These are phyloP conservation scores for Galerina marginata DNA, from an alignment of 768 basidiomycete genomes.

Conservation along the genomic window DNA sequence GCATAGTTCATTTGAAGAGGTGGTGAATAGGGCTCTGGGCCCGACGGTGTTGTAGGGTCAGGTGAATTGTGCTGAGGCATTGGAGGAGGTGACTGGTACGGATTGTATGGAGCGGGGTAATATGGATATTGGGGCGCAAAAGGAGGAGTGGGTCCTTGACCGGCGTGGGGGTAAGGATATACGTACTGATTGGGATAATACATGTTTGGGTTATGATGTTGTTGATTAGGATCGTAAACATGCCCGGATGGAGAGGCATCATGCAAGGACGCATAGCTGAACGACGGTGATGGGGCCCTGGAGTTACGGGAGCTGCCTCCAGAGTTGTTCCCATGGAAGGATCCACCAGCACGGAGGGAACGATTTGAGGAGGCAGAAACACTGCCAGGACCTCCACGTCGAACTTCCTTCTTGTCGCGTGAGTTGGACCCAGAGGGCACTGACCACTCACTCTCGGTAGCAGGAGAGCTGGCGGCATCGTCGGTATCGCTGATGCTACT, in stretches of 20 bases:
- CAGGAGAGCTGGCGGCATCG: conserved; percentile 71
- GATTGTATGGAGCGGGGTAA: conserved; percentile 39
- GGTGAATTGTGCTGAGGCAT: conserved; percentile 1
- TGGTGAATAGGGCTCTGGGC: conserved; percentile 39
- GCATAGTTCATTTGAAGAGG: conserved; percentile 37
- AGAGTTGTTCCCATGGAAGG: conserved; percentile 56
- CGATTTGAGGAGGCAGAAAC: conserved; percentile 62
- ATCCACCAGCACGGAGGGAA: conserved; percentile 57
- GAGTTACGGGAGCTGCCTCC: conserved; percentile 70
- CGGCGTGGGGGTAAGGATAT: conserved; percentile 55
- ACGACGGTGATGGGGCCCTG: conserved; percentile 76
- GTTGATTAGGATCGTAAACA: conserved; percentile 56
- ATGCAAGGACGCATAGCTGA: conserved; percentile 76
- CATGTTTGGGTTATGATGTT: conserved; percentile 41
- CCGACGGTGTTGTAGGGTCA: conserved; percentile 39
- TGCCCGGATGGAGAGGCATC: conserved; percentile 55
- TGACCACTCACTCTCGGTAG: conserved; percentile 86
- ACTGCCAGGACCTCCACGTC: conserved; percentile 45
- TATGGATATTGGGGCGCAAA: conserved; percentile 49
- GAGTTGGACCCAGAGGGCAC: conserved; percentile 51
- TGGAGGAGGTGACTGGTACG: conserved; percentile 35
- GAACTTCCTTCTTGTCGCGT: conserved; percentile 57
- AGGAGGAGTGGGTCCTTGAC: conserved; percentile 41
- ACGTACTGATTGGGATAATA: conserved; percentile 56
- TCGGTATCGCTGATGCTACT: conserved; percentile 72